Base-by-base conservation (phyloP, 2,329 filamentous ascomycete species). In the Cladobotryum mycophilum region DNA sequence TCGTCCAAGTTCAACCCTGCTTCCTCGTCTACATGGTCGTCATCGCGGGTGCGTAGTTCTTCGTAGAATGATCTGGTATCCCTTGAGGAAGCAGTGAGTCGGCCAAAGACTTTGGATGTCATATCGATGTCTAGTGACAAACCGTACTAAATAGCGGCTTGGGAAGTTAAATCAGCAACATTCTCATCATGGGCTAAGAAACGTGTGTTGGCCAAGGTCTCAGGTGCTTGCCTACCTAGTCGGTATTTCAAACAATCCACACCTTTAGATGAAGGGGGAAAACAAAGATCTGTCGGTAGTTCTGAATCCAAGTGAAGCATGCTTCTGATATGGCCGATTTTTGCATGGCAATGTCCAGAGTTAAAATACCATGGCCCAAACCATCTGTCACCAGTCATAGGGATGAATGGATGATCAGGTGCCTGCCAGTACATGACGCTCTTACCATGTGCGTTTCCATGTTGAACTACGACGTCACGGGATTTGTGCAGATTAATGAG, bases 51-150 rank as follows among this genome's bases (percentile, higher is more conserved):
- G 54, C 72, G 67, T 14, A 78, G 61, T 30, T 75, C 73, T 51
- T 77, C 71, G 62, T 81, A 80, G 56, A 76, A 78, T 3, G 77
- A 73, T 45, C 69, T 63, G 4, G 56, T 56, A n/a, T 55, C 60
- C 47, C 55, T 57, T 14, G 56, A 51, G 12, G 60, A 55, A 18
- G 61, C 58, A 8, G 55, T 66, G 36, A 76, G 65, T 48, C 69
- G 72, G 20, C 74, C 73, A 56, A 79, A 76, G 45, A 76, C 63
- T 48, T 76, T 76, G 47, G 70, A 69, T 45, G 75, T 61, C 74
- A 78, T 79, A 45, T 53, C 55, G 45, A 52, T 5, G 38, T 17
- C 20, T 5, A 9, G 4, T 9, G 8, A 20, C 9, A 30, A 30
- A 30, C 25, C 25, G 25, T 30, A 30, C 25, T 20, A 20, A 20